Evolutionary conservation across 1,139 yeast species (phyloP), one percentile per base, ranked within the genome.

Genomic region (Candida anutae): DNA sequence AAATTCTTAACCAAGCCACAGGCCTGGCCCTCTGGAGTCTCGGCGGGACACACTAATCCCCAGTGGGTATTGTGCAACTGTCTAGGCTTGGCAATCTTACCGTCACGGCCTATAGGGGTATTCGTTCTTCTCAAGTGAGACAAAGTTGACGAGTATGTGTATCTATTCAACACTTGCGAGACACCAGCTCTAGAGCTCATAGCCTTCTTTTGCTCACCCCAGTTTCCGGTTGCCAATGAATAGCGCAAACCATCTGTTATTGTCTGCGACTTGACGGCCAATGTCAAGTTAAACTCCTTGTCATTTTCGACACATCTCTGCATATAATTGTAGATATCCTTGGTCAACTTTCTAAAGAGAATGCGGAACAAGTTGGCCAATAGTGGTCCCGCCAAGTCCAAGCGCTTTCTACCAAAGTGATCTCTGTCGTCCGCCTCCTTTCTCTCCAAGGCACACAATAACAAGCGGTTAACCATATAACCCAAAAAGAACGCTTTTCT

Each of bases 171-270:
- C 42, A 93, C 98, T 67, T 93, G 98, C 12, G 98, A 90, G 29
- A 93, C 99, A 72, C 99, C 99, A 6, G 98, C 99, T 59, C 95
- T 80, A 14, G 96, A 80, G 37, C 94, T 79, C 98, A 93, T 90
- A 14, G 97, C 97, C 60, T 90, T 93, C 78, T 88, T 90, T 57
- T 90, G 98, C 61, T 93, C 98, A 64, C 98, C 98, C 99, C 99
- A 90, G 62, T 93, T 90, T 68, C 99, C 99, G 12, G 99, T 90
- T 28, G 99, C 98, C 46, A 90, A 71, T 21, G 98, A 93, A 60
- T 90, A 93, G 55, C 94, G 83, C 57, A 90, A 74, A 54, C 99
- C 99, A 40, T 94, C 93, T 23, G 98, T 93, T 45, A 90, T 85
- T 5, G 97, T 90, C 45, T 88, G 93, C 13, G 97, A 87, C 61